Evolutionary conservation across 1,284 basidiomycete species (phyloP).

Genomic region (Microbotryum violaceum): DNA sequence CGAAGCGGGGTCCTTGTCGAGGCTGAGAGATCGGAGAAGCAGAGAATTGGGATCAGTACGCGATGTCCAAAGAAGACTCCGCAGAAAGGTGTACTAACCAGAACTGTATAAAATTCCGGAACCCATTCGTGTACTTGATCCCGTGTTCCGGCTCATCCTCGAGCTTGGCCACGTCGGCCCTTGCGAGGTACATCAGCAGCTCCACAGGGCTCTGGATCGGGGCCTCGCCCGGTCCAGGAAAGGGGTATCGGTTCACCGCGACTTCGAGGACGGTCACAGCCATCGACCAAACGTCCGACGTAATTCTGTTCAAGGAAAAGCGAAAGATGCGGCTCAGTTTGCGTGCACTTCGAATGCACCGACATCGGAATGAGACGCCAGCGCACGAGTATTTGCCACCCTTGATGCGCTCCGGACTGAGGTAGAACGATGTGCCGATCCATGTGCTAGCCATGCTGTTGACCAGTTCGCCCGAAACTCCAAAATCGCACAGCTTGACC

Average conservation of each 20-base stretch:
- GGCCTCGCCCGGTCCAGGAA: conserved; percentile 59
- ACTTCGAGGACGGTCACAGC: conserved; percentile 89
- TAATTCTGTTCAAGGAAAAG: conserved; percentile 47
- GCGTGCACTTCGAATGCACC: neutral
- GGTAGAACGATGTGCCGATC: conserved; percentile 93
- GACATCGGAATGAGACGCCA: neutral
- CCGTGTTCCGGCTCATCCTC: conserved; percentile 50
- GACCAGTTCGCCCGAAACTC: conserved; percentile 90
- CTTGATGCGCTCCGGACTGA: conserved; percentile 92
- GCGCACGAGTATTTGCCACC: conserved; percentile 67
- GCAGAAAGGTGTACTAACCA: conserved; percentile 53
- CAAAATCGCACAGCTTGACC: conserved; percentile 91
- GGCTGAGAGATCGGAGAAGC: conserved; percentile 2
- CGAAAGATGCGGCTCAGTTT: neutral
- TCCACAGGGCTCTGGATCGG: conserved; percentile 75
- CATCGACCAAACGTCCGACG: conserved; percentile 96
- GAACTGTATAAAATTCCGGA: conserved; percentile 86
- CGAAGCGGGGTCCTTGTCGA: conserved; percentile 46
- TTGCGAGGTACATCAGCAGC: conserved; percentile 72
- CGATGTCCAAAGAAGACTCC: neutral
- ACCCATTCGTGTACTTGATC: conserved; percentile 66
- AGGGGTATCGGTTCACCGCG: conserved; percentile 89
- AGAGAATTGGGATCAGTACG: neutral
- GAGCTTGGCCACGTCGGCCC: conserved; percentile 69
- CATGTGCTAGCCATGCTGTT: conserved; percentile 88